These are phyloP conservation scores for Chaetomium globosum DNA, from an alignment of 2,329 filamentous ascomycete genomes.

Conservation along the genomic window DNA sequence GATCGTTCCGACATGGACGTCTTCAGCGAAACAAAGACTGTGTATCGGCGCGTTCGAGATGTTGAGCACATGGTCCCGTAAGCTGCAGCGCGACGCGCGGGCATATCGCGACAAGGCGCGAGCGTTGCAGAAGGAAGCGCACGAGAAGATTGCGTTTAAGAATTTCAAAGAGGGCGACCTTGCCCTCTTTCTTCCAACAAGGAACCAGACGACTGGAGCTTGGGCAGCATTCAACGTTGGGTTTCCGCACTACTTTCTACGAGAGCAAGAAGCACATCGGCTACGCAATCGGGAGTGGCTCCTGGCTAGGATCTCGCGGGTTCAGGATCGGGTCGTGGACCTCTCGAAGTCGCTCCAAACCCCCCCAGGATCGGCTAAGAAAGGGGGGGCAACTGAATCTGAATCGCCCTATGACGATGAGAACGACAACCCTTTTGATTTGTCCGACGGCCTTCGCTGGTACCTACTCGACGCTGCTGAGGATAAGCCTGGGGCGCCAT, in stretches of 20 bases:
- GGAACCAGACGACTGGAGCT: constrained; percentile 89
- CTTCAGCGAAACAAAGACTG: constrained; percentile 80
- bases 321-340: constrained; percentile 92
- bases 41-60: constrained; percentile 89
- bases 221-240: constrained; percentile 99
- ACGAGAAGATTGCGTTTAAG: constrained; percentile 94
- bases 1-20: constrained; percentile 78
- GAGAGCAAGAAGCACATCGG: constrained; percentile 87
- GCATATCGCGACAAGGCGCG: constrained; percentile 87
- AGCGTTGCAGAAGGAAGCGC: constrained; percentile 76
- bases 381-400: constrained; percentile 47
- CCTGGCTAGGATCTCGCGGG: constrained; percentile 86
- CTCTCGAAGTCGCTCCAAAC: constrained; percentile 72
- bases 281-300: constrained; percentile 88
- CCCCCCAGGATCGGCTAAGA: constrained; percentile 40
- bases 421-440: constrained; percentile 94
- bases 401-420: constrained; percentile 65
- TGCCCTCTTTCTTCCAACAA: constrained; percentile 88
- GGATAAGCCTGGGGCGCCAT: constrained; percentile 87
- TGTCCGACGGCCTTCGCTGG: constrained; percentile 93
- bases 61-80: constrained; percentile 90
- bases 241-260: constrained; percentile 94
- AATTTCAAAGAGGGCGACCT: constrained; percentile 97
- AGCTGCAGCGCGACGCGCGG: constrained; percentile 87
- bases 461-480: constrained; percentile 92